Evolutionary conservation across 345 rosid genomes (phyloP), one percentile per base, ranked within the genome.

Genomic region (Zanthoxylum bungeanum): DNA sequence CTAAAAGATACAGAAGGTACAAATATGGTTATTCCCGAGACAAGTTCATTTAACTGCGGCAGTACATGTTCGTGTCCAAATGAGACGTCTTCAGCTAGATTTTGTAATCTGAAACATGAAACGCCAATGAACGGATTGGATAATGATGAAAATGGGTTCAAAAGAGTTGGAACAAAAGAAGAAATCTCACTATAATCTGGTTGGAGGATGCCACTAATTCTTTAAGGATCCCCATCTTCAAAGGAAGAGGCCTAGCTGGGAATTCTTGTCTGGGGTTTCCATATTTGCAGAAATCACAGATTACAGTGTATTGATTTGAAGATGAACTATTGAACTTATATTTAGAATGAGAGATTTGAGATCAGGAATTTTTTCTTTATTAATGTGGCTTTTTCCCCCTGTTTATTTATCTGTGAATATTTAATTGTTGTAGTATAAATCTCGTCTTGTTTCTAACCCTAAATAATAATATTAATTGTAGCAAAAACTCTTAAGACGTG

Each of bases 201-300:
- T 52, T 50, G 70, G 64, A 31, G 28, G 56, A 44, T 58, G 68
- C 40, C 64, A 47, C 78, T 70, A 75, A 75, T 76, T 51, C 16
- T 73, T 67, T 46, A 28, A 71, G 17, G 12, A 69, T 60, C 73
- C 68, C 77, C 78, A 66, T 72, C 70, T 70, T 68, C 64, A 39
- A 75, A 73, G 57, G 67, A 64, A 49, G 66, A 30, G 69, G 52
- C 44, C 24, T 66, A 63, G 52, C 59, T 57, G 71, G 75, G 72
- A 40, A 63, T 64, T 68, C 56, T 76, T 42, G 12, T 71, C 84
- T 71, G 81, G 74, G 88, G 77, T 77, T 82, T 87, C 74, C 46
- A 51, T 82, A 83, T 84, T 87, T 84, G 68, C 63, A 52, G 77
- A 79, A 83, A 77, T 82, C 85, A 80, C 82, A 62, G 87, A 62